Percentiles rank a stretch among this genome's conserved stretches.
Evolutionary conservation across 192 early-diverging fungal species (phyloP).

Genomic region (Dissophora globulifera): DNA sequence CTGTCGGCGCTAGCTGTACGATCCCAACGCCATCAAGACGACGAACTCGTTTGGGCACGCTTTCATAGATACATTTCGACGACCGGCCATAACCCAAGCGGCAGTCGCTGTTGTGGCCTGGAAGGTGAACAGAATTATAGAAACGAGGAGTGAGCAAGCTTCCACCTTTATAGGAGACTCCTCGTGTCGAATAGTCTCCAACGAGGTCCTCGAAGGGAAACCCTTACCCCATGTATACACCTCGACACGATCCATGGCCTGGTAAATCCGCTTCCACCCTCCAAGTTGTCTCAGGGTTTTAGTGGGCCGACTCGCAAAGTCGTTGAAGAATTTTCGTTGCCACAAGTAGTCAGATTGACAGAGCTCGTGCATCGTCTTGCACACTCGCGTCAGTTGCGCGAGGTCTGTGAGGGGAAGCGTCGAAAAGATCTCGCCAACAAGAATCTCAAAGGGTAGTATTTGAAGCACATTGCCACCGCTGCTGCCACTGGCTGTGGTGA

Average conservation of each 20-base stretch:
- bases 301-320: slow-evolving; percentile 19
- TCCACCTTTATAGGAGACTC: too few relatives aligned
- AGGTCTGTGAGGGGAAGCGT: slow-evolving; percentile 17
- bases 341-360: slow-evolving; percentile 36
- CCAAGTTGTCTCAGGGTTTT: slow-evolving; percentile 12
- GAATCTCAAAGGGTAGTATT: slow-evolving; percentile 35
- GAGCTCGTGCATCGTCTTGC: slow-evolving; percentile 7
- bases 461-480: not conserved
- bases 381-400: not conserved
- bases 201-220: too few relatives aligned
- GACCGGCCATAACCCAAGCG: slow-evolving; percentile 40
- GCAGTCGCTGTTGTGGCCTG: slow-evolving; percentile 36
- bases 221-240: slow-evolving; percentile 48
- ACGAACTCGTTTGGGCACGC: slow-evolving; percentile 39
- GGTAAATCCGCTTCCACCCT: slow-evolving; percentile 35
- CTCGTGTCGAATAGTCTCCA: too few relatives aligned
- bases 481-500: not conserved
- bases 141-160: too few relatives aligned
- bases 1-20: slow-evolving; percentile 28
- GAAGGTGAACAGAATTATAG: too few relatives aligned
- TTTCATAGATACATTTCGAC: slow-evolving; percentile 36
- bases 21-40: slow-evolving; percentile 40
- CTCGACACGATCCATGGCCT: slow-evolving; percentile 46
- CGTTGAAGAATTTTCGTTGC: slow-evolving; percentile 37
- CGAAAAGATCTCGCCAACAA: slow-evolving; percentile 29